A percentile compares a stretch with the other conserved stretches of the same genome.
phyloP scores from a whole-genome alignment of 805 yeast species.

The Metschnikowia bowlesiae region DNA sequence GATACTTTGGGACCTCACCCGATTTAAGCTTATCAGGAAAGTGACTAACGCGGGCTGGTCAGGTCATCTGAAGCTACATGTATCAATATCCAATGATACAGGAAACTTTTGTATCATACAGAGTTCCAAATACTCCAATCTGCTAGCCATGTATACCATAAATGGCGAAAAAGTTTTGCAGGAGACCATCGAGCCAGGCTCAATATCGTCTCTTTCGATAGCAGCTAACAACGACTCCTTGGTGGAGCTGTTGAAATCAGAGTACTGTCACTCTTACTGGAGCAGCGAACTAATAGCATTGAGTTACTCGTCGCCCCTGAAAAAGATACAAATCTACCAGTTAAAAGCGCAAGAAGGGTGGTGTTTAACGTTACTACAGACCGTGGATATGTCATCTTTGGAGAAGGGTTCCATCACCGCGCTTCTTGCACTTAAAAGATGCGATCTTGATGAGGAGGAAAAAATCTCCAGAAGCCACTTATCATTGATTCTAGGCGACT shows the following conservation, averaged over 20 bases:
- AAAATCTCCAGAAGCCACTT: constrained; percentile 32
- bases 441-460: constrained; percentile 32
- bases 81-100: constrained; percentile 49
- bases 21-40: constrained; percentile 46
- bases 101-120: constrained; percentile 48
- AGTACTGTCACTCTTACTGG: constrained; percentile 35
- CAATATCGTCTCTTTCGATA: constrained; percentile 22
- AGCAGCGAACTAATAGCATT: constrained; percentile 31
- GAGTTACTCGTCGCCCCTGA: constrained; percentile 19
- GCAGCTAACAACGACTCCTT: constrained; percentile 28
- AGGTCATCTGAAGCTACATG: constrained; percentile 21
- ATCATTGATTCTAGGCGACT: constrained; percentile 52
- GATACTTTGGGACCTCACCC: constrained; percentile 60
- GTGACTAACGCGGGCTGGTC: constrained; percentile 18
- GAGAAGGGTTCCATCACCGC: constrained; percentile 23
- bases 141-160: constrained; percentile 41
- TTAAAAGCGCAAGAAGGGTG: constrained; percentile 9
- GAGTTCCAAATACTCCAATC: constrained; percentile 14
- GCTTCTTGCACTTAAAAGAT: constrained; percentile 24
- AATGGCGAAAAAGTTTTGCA: constrained; percentile 47
- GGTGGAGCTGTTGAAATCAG: constrained; percentile 21
- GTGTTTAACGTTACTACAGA: constrained; percentile 3
- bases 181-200: constrained; percentile 16
- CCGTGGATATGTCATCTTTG: constrained; percentile 5
- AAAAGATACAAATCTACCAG: constrained; percentile 21